A percentile compares a stretch with the other conserved stretches of the same genome.
Conservation (phyloP, 495 filamentous ascomycete genomes). For the Penicillium salamii region DNA sequence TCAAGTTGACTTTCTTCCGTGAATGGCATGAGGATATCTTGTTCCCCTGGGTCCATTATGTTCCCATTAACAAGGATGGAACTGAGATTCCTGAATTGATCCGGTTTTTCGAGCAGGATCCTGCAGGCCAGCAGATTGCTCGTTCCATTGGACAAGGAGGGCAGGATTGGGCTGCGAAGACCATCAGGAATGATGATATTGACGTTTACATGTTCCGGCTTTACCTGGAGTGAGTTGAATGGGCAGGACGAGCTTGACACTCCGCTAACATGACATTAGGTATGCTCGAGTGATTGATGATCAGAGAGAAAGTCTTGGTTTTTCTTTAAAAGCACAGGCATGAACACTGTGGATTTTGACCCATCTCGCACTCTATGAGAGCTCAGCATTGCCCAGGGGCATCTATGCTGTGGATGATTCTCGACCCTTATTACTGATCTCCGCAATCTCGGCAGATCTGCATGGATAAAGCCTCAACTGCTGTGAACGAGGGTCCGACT, state of each 20-base stretch:
- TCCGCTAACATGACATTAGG: not conserved
- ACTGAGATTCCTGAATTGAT: conserved; percentile 45
- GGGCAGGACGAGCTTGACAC: too few species aligned
- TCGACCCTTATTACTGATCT: too few species aligned
- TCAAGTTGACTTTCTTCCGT: conserved; percentile 49
- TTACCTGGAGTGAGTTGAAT: conserved; percentile 37
- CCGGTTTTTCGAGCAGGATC: conserved; percentile 34
- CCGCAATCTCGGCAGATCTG: too few species aligned
- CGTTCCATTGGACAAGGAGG: conserved; percentile 40
- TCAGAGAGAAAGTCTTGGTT: conserved; percentile 5
- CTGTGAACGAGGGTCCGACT: too few species aligned
- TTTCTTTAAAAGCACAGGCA: not conserved
- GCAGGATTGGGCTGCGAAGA: conserved; percentile 34
- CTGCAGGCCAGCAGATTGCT: conserved; percentile 27
- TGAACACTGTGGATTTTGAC: not conserved
- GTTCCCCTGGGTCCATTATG: conserved; percentile 54
- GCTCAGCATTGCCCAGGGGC: too few species aligned
- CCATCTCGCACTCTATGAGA: too few species aligned
- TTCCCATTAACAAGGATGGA: conserved; percentile 44
- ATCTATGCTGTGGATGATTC: too few species aligned
- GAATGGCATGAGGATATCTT: conserved; percentile 59
- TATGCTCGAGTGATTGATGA: conserved; percentile 14
- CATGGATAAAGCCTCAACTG: too few species aligned
- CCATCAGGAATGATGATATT: conserved; percentile 37
- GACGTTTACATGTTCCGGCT: conserved; percentile 42